Percentiles rank a stretch among this genome's conserved stretches.
Evolutionary conservation across 2,329 filamentous ascomycete genomes (phyloP).

Genomic region (Phyllosticta ampelicida): DNA sequence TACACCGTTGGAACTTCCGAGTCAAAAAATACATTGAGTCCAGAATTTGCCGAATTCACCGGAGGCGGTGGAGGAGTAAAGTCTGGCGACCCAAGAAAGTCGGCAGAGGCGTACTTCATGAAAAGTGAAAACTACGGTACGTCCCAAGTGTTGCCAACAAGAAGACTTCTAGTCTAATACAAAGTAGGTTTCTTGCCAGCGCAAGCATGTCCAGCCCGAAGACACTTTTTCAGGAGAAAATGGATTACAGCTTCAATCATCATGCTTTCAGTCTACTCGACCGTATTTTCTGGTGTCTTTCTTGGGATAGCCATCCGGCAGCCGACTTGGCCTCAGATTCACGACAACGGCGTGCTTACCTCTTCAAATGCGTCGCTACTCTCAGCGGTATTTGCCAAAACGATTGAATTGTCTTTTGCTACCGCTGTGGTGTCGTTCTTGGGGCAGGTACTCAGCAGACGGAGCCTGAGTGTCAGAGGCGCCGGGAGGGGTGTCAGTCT

Average conservation of each 20-base stretch:
- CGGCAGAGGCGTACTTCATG: background rate
- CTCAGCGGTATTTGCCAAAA: constrained; percentile 61
- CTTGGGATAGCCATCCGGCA: constrained; percentile 50
- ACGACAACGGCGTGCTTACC: constrained; percentile 40
- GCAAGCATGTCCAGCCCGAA: constrained; percentile 26
- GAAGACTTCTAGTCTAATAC: background rate
- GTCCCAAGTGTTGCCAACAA: background rate
- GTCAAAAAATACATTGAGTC: background rate
- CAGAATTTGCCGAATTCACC: background rate
- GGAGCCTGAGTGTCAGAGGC: constrained; percentile 47
- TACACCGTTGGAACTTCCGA: background rate
- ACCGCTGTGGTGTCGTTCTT: constrained; percentile 66
- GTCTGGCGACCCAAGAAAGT: background rate
- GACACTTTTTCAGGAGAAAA: constrained; percentile 26
- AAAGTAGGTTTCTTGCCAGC: constrained; percentile 22
- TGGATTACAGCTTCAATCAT: constrained; percentile 19
- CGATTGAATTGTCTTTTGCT: constrained; percentile 67
- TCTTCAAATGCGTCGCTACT: constrained; percentile 57
- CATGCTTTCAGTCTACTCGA: constrained; percentile 49
- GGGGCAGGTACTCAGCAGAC: constrained; percentile 62
- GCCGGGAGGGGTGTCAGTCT: constrained; percentile 55
- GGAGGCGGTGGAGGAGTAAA: background rate
- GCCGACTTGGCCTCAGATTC: constrained; percentile 53
- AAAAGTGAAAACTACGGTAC: background rate
- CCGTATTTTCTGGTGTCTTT: constrained; percentile 54